Evolutionary conservation across 2,329 filamentous ascomycete species (phyloP).

Genomic region (Paecilomyces dactylethromorphus): DNA sequence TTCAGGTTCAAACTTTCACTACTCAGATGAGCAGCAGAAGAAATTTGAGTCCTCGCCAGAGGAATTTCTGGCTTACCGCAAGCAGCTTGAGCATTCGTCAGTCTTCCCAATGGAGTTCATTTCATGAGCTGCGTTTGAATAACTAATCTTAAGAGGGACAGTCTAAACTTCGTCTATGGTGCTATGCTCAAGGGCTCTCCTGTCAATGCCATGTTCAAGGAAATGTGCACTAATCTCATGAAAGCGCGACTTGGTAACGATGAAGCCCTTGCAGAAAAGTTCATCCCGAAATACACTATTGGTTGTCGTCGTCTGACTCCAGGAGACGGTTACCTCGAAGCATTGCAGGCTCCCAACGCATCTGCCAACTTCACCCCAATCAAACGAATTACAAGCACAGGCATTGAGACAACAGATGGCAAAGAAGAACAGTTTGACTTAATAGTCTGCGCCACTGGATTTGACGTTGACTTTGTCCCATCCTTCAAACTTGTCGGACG

Average conservation of each 20-base stretch:
- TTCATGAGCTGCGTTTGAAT: background rate
- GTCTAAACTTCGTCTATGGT: conserved; percentile 7
- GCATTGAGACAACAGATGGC: conserved; percentile 13
- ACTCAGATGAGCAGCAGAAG: conserved; percentile 16
- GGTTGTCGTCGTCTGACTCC: conserved; percentile 23
- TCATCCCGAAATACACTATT: conserved; percentile 17
- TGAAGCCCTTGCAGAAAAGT: conserved; percentile 9
- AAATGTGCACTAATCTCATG: conserved; percentile 9
- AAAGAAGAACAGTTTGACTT: conserved; percentile 18
- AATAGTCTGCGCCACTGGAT: conserved; percentile 36
- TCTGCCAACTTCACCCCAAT: conserved; percentile 13
- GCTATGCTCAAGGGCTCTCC: conserved; percentile 10
- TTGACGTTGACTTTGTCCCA: conserved; percentile 32
- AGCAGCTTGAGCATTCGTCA: conserved; percentile 14
- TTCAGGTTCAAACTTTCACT: conserved; percentile 16
- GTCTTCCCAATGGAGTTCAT: conserved; percentile 1
- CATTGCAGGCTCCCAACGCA: conserved; percentile 17
- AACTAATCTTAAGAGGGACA: background rate
- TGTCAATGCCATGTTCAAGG: background rate
- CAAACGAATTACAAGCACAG: conserved; percentile 13
- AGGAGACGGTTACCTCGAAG: conserved; percentile 21
- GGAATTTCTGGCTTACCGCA: conserved; percentile 13
- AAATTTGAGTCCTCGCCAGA: conserved; percentile 12
- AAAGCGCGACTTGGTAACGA: conserved; percentile 11
- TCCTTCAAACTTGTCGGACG: conserved; percentile 27